Base-by-base conservation (phyloP, 768 basidiomycete genomes). In the Agaricus subrufescens region DNA sequence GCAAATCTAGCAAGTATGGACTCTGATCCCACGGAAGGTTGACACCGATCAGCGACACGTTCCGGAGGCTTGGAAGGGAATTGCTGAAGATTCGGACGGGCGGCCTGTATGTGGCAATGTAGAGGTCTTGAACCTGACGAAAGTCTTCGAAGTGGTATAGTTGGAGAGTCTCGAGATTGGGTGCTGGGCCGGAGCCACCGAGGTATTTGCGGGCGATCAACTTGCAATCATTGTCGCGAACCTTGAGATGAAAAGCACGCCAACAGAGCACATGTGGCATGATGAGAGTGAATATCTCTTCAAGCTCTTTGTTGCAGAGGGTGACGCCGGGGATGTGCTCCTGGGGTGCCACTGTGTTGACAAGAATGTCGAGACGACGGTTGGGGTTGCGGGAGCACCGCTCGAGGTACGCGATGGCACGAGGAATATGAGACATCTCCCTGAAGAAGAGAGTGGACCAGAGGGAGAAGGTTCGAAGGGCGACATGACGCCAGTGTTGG, bases 91-190 rank as follows among this genome's bases (percentile, higher is more conserved):
- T 76, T 55, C 75, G 69, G 6, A 85, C 83, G 8, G 85, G 84
- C 3, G 80, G 76, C 11, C 79, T 71, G 60, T 81, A 76, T n/a
- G 83, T 85, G 10, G 81, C 80, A 47, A 76, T 65, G 61, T 75
- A 79, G 10, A 86, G 74, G 46, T 79, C 74, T 56, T 82, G 75
- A 0, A 77, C 65, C 12, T 71, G 77, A 23, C 71, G 64, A 64
- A 77, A 86, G 62, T 83, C 75, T 63, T 85, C 79, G 60, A 85
- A 82, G 64, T 86, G 85, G 65, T 84, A 86, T 3, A 86, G 71
- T 67, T 84, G 81, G 31, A 85, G 75, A 3, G 80, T 80, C 65
- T 81, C 77, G 48, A 86, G 77, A 47, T 69, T 66, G n/a, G 78
- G 80, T 0, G 81, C 83, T 37, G 78, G 71, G 1, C 79, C 80